Conservation (phyloP, 2,329 filamentous ascomycete species). For the Fusarium tuaranense region DNA sequence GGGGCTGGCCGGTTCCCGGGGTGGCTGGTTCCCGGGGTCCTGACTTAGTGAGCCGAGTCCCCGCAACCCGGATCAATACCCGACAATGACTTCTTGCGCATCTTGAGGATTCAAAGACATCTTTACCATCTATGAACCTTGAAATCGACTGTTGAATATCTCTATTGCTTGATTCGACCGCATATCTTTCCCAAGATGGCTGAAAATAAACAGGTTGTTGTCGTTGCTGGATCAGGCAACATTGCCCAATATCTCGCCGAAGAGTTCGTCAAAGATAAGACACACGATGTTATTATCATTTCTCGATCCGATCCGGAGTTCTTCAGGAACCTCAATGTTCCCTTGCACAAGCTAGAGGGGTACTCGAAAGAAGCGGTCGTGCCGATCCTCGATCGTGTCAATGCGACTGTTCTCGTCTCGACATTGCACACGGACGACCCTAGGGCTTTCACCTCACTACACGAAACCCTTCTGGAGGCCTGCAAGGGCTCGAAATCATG, state of each 20-base stretch:
- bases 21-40: too few species aligned
- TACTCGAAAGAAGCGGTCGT: background rate
- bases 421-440: background rate
- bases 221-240: background rate
- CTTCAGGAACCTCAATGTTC: background rate
- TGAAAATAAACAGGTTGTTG: background rate
- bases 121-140: background rate
- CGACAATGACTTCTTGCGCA: background rate
- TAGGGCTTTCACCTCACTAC: background rate
- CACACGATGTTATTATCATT: background rate
- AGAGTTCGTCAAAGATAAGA: background rate
- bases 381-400: background rate
- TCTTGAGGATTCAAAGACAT: background rate
- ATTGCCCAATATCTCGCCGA: conserved; percentile 1
- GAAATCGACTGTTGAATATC: background rate
- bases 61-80: background rate
- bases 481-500: background rate
- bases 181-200: background rate
- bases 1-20: too few species aligned
- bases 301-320: background rate
- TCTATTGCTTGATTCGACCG: background rate
- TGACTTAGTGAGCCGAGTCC: background rate
- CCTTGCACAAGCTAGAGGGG: background rate
- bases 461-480: background rate
- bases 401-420: background rate